A percentile compares a stretch with the other conserved stretches of the same genome.
Evolutionary conservation across 73 alveolate genomes (phyloP).

Genomic region (Stentor coeruleus): DNA sequence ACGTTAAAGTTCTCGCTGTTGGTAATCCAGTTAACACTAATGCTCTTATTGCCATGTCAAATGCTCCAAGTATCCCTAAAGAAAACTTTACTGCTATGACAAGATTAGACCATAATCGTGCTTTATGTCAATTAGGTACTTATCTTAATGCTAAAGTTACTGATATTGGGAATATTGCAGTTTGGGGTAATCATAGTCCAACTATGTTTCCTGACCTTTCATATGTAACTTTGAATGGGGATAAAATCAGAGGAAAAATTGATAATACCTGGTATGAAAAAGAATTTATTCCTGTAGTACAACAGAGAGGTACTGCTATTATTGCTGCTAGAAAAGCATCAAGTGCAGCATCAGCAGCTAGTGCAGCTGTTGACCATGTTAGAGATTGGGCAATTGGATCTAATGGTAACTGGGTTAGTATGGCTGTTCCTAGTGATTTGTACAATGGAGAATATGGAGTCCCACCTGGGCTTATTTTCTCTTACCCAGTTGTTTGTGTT

Average conservation of each 20-base stretch:
- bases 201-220: slow-evolving; percentile 54
- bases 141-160: slow-evolving; percentile 38
- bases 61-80: slow-evolving; percentile 69
- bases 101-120: slow-evolving; percentile 84
- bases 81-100: slow-evolving; percentile 79
- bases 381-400: slow-evolving; percentile 84
- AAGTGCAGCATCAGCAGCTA: slow-evolving; percentile 82
- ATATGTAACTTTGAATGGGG: slow-evolving; percentile 36
- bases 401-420: slow-evolving; percentile 55
- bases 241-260: slow-evolving; percentile 43
- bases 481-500: slow-evolving; percentile 76
- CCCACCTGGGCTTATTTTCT: slow-evolving; percentile 61
- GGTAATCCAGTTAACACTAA: slow-evolving; percentile 92
- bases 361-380: slow-evolving; percentile 82
- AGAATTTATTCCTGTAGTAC: slow-evolving; percentile 61
- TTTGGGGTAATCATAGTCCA: slow-evolving; percentile 88
- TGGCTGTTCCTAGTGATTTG: slow-evolving; percentile 70
- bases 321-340: slow-evolving; percentile 63
- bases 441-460: slow-evolving; percentile 68
- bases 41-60: slow-evolving; percentile 57
- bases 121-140: slow-evolving; percentile 47
- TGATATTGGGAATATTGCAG: slow-evolving; percentile 52
- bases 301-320: slow-evolving; percentile 85
- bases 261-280: slow-evolving; percentile 52
- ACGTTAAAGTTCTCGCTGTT: slow-evolving; percentile 73